Conservation (phyloP, 495 filamentous ascomycete genomes). For the Neurospora tetraspora region DNA sequence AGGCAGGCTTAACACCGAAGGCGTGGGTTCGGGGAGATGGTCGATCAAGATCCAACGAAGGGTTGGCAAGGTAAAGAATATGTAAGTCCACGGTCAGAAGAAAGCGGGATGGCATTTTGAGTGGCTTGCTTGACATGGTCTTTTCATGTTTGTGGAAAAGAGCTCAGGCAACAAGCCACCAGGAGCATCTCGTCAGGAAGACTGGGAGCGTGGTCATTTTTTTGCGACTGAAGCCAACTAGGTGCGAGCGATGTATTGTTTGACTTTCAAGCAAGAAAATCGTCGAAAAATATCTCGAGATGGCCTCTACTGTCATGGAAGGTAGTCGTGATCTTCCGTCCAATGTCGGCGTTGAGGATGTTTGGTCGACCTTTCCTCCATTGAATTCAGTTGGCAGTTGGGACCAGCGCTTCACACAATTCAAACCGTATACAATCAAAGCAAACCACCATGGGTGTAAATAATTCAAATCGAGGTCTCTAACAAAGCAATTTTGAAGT, state of each 20-base stretch:
- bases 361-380: background rate
- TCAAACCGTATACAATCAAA: no score
- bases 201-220: background rate
- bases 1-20: background rate
- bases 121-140: background rate
- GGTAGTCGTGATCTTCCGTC: background rate
- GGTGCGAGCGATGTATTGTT: background rate
- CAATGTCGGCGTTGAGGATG: background rate
- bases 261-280: background rate
- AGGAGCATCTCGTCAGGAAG: background rate
- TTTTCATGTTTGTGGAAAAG: background rate
- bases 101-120: background rate
- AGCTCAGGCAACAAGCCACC: background rate
- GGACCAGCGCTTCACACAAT: no score
- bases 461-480: no score
- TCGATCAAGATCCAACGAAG: background rate
- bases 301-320: background rate
- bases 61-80: background rate
- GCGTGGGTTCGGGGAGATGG: background rate
- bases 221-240: background rate
- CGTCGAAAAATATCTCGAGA: background rate
- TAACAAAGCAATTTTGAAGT: no score
- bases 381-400: background rate
- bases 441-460: no score
- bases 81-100: background rate